Evolutionary conservation across 2,329 filamentous ascomycete species (phyloP), one percentile per base, ranked within the genome.

Genomic region (Colletotrichum sp.): DNA sequence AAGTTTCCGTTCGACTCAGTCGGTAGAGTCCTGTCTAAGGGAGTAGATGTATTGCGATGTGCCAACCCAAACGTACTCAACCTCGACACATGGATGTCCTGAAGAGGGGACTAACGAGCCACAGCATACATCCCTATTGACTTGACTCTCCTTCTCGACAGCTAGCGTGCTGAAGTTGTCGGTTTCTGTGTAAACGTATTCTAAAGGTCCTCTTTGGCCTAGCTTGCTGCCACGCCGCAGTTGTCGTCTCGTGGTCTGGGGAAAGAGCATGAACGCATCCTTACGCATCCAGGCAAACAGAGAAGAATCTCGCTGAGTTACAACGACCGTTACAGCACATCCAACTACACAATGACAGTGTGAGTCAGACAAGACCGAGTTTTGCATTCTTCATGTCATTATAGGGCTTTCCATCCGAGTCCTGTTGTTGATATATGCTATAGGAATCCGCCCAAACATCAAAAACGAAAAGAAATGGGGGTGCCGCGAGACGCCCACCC

Each of bases 341-440:
- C 44, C 44, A 22, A 25, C n/a, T 1, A 25, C 44, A 19, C n/a
- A 13, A 22, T 52, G n/a, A 13, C 44, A 52, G 6, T 52, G 0
- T 0, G 44, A 52, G 44, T 52, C n/a, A 52, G 44, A 52, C 12
- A 52, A 52, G 44, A 52, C 44, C n/a, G 11, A 22, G 2, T 52
- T 52, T 52, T 52, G 44, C 44, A 52, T 52, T 52, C 44, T 52
- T 63, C 30, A 34, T 63, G 25, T 28, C 57, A 68, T 68, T 28
- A 52, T 39, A 63, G 59, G 63, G 64, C 73, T 55, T 32, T 59
- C 30, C 36, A 30, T 74, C 44, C 22, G 39, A 4, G 57, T 67
- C 57, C 73, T 61, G 69, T 72, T 72, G 57, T 68, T 48, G 27
- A 71, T 59, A 73, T 68, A 68, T 44, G 73, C 70, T 68, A 30